Evolutionary conservation across 176 grass and related monocot species (phyloP).

Genomic region (Oryza longistaminata): DNA sequence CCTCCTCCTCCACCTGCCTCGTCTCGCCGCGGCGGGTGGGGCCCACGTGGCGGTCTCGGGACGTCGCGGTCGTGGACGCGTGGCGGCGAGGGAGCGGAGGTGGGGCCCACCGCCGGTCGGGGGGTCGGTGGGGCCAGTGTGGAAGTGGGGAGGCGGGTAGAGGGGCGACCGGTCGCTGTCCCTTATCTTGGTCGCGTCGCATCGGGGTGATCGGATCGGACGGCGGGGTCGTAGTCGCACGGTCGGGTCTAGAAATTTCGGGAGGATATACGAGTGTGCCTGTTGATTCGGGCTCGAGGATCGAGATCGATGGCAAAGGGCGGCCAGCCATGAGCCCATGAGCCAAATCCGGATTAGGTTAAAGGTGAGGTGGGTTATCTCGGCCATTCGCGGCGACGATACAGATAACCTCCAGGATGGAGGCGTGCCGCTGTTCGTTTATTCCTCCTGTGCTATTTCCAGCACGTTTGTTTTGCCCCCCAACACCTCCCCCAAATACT

Average conservation of each 20-base stretch:
- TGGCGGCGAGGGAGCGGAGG: neutral
- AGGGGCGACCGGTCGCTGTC: neutral
- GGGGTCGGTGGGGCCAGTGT: neutral
- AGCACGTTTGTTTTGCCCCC: too few relatives aligned
- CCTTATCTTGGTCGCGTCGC: slow-evolving; percentile 1
- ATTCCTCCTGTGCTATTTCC: too few relatives aligned
- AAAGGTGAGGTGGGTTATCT: neutral
- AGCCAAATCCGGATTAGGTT: neutral
- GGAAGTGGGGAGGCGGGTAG: neutral
- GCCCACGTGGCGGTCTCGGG: neutral
- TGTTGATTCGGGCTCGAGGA: neutral
- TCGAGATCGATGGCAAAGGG: too few relatives aligned
- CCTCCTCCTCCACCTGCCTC: too few relatives aligned
- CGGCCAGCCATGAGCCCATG: too few relatives aligned
- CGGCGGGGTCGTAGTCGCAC: neutral
- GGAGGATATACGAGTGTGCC: slow-evolving; percentile 1
- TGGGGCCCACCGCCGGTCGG: neutral
- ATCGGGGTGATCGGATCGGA: neutral
- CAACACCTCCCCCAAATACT: too few relatives aligned
- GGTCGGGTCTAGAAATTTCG: slow-evolving; percentile 35
- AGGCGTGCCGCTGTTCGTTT: too few relatives aligned
- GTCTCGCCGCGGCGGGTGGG: slow-evolving; percentile 27
- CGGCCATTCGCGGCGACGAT: too few relatives aligned
- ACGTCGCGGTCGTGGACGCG: neutral
- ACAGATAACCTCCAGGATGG: too few relatives aligned